These are phyloP conservation scores for Chimonanthus praecox DNA, from an alignment of 164 flowering plant genomes.

Conservation along the genomic window DNA sequence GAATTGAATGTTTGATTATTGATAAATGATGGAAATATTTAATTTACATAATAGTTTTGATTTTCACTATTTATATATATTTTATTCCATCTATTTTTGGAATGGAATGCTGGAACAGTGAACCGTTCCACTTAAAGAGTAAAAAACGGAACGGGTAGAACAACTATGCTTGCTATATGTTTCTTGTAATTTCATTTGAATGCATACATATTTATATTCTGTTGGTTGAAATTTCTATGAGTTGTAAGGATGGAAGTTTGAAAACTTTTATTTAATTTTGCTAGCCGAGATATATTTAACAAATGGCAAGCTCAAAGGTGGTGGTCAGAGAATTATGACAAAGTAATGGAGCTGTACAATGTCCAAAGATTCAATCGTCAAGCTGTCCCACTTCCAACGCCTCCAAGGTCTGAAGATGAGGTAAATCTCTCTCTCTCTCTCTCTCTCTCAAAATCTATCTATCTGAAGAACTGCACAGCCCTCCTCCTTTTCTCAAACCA, in stretches of 20 bases:
- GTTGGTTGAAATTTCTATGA: background rate
- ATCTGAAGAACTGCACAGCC: background rate
- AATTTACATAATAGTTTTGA: too few relatives aligned
- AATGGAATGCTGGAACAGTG: too few relatives aligned
- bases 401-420: constrained; percentile 82
- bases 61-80: too few relatives aligned
- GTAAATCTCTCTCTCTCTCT: constrained; percentile 20
- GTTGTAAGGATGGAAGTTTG: too few relatives aligned
- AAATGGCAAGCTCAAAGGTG: constrained; percentile 99
- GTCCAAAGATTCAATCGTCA: constrained; percentile 76
- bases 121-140: too few relatives aligned
- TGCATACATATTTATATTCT: background rate
- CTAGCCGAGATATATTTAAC: constrained; percentile 91
- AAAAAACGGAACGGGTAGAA: too few relatives aligned
- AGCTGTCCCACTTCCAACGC: constrained; percentile 64
- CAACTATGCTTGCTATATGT: too few relatives aligned
- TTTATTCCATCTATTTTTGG: too few relatives aligned
- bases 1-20: too few relatives aligned
- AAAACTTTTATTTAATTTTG: constrained; percentile 6
- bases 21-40: too few relatives aligned
- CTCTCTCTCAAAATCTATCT: too few relatives aligned
- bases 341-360: constrained; percentile 94
- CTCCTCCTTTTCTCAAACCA: background rate
- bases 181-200: background rate
- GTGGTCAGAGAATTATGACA: constrained; percentile 98